Evolutionary conservation across 2,329 filamentous ascomycete species (phyloP).

Genomic region (Hymenoscyphus albidus): DNA sequence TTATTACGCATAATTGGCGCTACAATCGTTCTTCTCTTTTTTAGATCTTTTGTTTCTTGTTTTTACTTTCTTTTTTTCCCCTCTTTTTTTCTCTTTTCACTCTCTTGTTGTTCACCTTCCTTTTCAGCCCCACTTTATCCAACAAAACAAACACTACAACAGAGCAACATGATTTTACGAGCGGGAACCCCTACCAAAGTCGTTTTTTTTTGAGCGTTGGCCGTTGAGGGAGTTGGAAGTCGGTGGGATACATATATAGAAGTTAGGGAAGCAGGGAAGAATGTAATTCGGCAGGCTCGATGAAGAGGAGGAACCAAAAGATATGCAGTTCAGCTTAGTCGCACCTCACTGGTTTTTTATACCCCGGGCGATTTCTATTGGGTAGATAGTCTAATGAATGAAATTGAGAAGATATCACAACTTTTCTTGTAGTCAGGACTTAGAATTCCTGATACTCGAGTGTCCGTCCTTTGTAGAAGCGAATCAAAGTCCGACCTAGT

Average conservation of each 20-base stretch:
- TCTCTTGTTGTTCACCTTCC: background rate
- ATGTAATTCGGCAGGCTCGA: background rate
- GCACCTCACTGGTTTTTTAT: background rate
- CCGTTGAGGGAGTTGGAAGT: background rate
- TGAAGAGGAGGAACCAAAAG: background rate
- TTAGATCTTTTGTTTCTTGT: background rate
- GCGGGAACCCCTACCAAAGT: background rate
- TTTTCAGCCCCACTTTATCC: background rate
- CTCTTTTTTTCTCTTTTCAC: background rate
- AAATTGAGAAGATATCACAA: background rate
- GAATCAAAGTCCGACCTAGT: background rate
- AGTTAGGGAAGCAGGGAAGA: background rate
- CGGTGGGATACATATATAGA: background rate
- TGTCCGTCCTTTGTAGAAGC: background rate
- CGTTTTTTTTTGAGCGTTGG: background rate
- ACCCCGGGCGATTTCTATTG: background rate
- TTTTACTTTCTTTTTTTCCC: background rate
- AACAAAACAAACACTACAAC: background rate
- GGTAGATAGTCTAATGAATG: slow-evolving; percentile 1
- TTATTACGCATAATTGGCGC: background rate
- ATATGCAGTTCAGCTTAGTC: slow-evolving; percentile 1
- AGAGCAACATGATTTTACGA: slow-evolving; percentile 2
- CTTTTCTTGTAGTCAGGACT: background rate
- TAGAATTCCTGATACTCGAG: background rate
- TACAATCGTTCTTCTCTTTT: background rate